Conservation (phyloP, 805 yeast genomes). For the Candida ascalaphidarum region DNA sequence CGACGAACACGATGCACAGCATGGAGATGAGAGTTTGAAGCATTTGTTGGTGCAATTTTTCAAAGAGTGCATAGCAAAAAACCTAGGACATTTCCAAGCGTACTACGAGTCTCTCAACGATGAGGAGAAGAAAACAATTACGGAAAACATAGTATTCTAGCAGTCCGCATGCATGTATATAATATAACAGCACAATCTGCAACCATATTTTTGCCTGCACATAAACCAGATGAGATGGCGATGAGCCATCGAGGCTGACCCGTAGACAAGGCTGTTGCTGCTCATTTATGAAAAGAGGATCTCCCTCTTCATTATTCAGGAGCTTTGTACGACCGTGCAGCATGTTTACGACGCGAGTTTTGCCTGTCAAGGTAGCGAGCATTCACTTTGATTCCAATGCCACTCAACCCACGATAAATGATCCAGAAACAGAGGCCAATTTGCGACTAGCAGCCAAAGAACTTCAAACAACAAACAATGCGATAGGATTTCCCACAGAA, state of each 20-base stretch:
- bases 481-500: slow-evolving; percentile 93
- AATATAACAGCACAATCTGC: too few relatives aligned
- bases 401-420: slow-evolving; percentile 37
- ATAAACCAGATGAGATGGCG: too few relatives aligned
- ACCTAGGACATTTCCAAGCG: slow-evolving; percentile 42
- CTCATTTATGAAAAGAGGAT: too few relatives aligned
- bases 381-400: slow-evolving; percentile 41
- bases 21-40: slow-evolving; percentile 26
- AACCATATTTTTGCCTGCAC: too few relatives aligned
- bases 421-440: slow-evolving; percentile 41
- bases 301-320: too few relatives aligned
- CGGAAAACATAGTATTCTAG: slow-evolving; percentile 38
- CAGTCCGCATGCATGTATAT: too few relatives aligned
- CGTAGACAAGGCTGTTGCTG: too few relatives aligned
- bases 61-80: slow-evolving; percentile 43
- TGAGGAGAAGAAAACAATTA: slow-evolving; percentile 43
- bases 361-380: slow-evolving; percentile 46
- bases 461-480: slow-evolving; percentile 41
- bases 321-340: too few relatives aligned
- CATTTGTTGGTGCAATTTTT: slow-evolving; percentile 43
- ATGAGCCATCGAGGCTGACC: too few relatives aligned
- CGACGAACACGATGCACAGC: slow-evolving; percentile 19
- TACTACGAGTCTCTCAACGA: slow-evolving; percentile 43
- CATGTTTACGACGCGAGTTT: slow-evolving; percentile 27
- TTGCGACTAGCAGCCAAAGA: slow-evolving; percentile 52